Evolutionary conservation across 495 filamentous ascomycete genomes (phyloP), one percentile per base, ranked within the genome.

Genomic region (Xylaria sp.): DNA sequence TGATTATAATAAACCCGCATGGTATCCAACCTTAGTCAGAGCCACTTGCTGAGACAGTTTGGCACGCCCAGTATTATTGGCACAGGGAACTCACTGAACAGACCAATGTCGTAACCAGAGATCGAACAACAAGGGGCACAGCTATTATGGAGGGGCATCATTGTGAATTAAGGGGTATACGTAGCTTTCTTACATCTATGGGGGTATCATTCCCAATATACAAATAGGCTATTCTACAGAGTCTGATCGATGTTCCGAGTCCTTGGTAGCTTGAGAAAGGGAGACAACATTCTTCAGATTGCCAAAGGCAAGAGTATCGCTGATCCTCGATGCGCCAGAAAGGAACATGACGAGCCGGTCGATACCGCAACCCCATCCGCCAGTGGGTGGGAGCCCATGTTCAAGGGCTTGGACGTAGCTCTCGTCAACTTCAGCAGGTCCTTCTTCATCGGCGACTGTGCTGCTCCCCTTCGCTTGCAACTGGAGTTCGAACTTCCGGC

Each of bases 291-390:
- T 92, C 80, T 90, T 87, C 78, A 99, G 76, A 67, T 84, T 97
- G 17, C 96, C 96, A 85, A 99, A 99, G 33, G 91, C 87, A 77
- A 99, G 81, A 2, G 93, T 90, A 75, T 98, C 93, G 37, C 85
- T 85, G 74, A 99, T 98, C 77, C 90, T 86, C 77, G 87, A 86
- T 44, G 87, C 84, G 1, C 93, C 94, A 2, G 89, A 87, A 68
- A 98, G 92, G 26, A 97, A 80, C 96, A 99, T 99, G 44, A 91
- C 88, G 61, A 98, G 82, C 68, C 96, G 85, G 80, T 99, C 96
- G 40, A 98, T 85, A 0, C 96, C 96, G 74, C 93, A 94, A 0
- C 96, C 96, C 96, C 96, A 99, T 4, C 96, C 96, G 1, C 95
- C 97, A 2, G 96, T 99, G 19, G 96, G 91, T 46, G 96, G 96